Evolutionary conservation across 257 asterid genomes (phyloP).

Genomic region (Solanum pennellii): DNA sequence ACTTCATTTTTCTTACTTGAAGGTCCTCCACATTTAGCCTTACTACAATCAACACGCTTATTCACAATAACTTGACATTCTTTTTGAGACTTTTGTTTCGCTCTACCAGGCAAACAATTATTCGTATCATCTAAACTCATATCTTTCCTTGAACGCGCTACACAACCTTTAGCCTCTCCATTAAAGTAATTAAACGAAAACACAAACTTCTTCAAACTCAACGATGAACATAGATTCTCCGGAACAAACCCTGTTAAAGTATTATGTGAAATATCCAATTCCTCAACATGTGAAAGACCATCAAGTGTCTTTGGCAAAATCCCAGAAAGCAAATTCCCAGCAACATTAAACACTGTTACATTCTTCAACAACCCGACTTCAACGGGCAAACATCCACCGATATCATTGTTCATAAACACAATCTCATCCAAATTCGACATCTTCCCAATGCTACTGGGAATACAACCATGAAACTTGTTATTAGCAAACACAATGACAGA

Average conservation of each 20-base stretch:
- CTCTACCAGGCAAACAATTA: constrained; percentile 21
- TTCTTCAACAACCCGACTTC: constrained; percentile 14
- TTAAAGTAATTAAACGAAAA: constrained; percentile 15
- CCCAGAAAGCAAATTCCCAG: constrained; percentile 13
- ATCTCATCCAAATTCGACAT: constrained; percentile 24
- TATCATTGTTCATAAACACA: neutral
- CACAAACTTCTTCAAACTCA: constrained; percentile 8
- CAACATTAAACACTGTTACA: constrained; percentile 2
- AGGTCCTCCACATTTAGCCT: constrained; percentile 3
- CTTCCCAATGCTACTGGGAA: constrained; percentile 20
- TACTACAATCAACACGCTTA: constrained; percentile 19
- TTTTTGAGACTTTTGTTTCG: constrained; percentile 14
- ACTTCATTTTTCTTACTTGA: neutral
- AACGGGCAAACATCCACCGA: constrained; percentile 7
- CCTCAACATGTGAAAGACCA: constrained; percentile 10
- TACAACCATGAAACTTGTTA: constrained; percentile 24
- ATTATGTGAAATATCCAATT: constrained; percentile 14
- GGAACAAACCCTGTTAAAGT: constrained; percentile 17
- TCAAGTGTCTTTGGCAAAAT: constrained; percentile 10
- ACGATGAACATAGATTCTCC: constrained; percentile 11
- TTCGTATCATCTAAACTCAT: constrained; percentile 3
- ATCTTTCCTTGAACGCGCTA: neutral
- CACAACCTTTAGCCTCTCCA: constrained; percentile 10
- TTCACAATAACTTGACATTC: constrained; percentile 12
- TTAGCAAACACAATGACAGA: constrained; percentile 23